phyloP scores from a whole-genome alignment of 2,329 filamentous ascomycete species.

The Cladophialophora exuberans region DNA sequence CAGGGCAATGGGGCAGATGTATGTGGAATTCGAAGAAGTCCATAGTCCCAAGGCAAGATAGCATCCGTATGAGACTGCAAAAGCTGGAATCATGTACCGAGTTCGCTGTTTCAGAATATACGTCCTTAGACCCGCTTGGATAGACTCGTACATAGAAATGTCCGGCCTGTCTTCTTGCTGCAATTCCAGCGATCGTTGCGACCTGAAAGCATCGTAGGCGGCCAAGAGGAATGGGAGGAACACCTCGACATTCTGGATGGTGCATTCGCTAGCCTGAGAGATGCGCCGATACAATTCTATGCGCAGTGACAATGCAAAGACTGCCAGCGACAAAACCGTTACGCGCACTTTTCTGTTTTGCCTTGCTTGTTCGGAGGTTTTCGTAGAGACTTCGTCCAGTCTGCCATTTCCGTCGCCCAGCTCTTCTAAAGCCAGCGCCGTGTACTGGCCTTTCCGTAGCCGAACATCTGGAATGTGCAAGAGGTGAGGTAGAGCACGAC shows the following conservation, averaged over 20 bases:
- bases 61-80: conserved; percentile 44
- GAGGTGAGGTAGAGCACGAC: conserved; percentile 38
- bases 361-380: background rate
- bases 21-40: conserved; percentile 47
- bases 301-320: conserved; percentile 37
- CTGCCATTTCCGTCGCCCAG: conserved; percentile 16
- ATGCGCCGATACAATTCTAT: conserved; percentile 47
- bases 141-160: conserved; percentile 27
- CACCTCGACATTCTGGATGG: conserved; percentile 33
- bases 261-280: conserved; percentile 49
- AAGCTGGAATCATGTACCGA: conserved; percentile 44
- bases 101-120: conserved; percentile 40
- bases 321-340: conserved; percentile 29
- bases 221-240: conserved; percentile 47
- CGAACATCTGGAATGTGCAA: conserved; percentile 22
- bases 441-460: conserved; percentile 12
- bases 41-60: conserved; percentile 42
- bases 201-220: conserved; percentile 45
- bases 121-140: conserved; percentile 26
- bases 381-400: conserved; percentile 1
- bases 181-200: conserved; percentile 35
- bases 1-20: conserved; percentile 52
- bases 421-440: conserved; percentile 23
- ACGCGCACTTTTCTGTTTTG: conserved; percentile 23
- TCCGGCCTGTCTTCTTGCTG: conserved; percentile 26